phyloP scores from a whole-genome alignment of 2,329 filamentous ascomycete genomes.

The Colletotrichum sp. region DNA sequence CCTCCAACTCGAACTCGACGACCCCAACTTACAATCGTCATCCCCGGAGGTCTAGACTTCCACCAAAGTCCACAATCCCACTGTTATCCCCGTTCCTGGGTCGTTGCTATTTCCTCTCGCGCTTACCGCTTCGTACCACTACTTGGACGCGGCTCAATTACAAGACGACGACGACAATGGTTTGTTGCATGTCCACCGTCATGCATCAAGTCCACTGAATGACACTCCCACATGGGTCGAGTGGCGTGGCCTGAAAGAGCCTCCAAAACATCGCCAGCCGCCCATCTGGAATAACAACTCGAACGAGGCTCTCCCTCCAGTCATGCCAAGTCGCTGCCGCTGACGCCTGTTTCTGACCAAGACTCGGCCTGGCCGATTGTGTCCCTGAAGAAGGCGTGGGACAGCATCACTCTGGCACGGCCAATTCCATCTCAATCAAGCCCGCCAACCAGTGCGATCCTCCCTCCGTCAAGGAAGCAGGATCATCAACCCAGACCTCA shows the following conservation, averaged over 20 bases:
- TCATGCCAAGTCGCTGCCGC: background rate
- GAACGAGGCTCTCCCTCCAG: background rate
- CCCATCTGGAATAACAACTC: background rate
- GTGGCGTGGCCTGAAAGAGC: background rate
- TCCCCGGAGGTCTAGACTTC: background rate
- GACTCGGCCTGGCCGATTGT: background rate
- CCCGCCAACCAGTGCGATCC: background rate
- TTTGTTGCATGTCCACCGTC: background rate
- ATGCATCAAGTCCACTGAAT: background rate
- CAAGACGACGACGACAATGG: background rate
- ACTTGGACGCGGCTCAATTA: background rate
- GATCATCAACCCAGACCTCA: background rate
- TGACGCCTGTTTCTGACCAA: background rate
- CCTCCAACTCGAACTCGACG: background rate
- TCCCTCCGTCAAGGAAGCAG: background rate
- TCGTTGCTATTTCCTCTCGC: background rate
- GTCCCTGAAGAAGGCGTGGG: background rate
- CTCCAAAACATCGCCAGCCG: background rate
- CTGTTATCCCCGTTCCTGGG: background rate
- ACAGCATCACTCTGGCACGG: background rate
- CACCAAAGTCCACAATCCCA: background rate
- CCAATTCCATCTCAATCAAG: background rate
- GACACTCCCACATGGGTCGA: background rate
- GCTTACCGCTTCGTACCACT: background rate
- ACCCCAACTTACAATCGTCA: background rate